Evolutionary conservation across 495 filamentous ascomycete species (phyloP).

Genomic region (Choiromyces venosus): DNA sequence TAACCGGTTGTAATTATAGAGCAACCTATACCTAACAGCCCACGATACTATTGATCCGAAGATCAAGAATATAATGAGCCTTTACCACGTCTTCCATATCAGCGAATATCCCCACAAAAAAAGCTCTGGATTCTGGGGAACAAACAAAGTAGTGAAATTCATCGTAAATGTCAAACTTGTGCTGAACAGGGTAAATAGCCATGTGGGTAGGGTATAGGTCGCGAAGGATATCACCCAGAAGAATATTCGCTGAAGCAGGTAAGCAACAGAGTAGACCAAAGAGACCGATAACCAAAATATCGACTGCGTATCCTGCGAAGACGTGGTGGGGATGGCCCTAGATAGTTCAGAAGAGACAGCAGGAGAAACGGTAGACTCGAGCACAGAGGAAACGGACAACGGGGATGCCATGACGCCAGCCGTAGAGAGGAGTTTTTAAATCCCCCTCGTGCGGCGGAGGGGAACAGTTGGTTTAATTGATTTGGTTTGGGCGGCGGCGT

Average conservation of each 20-base stretch:
- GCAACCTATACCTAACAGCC: conserved; percentile 86
- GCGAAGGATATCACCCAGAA: conserved; percentile 80
- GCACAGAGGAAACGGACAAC: conserved; percentile 8
- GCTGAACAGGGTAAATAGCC: conserved; percentile 91
- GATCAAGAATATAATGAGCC: conserved; percentile 68
- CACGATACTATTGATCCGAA: conserved; percentile 78
- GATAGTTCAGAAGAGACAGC: conserved; percentile 11
- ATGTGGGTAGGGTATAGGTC: conserved; percentile 81
- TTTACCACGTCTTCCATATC: conserved; percentile 41
- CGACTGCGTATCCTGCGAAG: conserved; percentile 31
- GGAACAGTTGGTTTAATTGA: neutral
- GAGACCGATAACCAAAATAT: conserved; percentile 44
- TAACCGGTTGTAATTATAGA: conserved; percentile 91
- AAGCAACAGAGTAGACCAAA: conserved; percentile 51
- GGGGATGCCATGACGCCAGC: conserved; percentile 16
- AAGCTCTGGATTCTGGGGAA: neutral
- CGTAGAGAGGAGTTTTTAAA: neutral
- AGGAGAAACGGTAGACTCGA: conserved; percentile 13
- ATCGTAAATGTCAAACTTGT: conserved; percentile 93
- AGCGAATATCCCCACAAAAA: conserved; percentile 26
- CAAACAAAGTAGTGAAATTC: conserved; percentile 91
- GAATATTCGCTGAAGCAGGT: conserved; percentile 65
- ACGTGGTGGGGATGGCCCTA: conserved; percentile 8
- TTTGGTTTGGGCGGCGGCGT: neutral
- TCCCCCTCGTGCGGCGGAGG: neutral